phyloP scores from a whole-genome alignment of 345 rosid species.

The Populus tremula region DNA sequence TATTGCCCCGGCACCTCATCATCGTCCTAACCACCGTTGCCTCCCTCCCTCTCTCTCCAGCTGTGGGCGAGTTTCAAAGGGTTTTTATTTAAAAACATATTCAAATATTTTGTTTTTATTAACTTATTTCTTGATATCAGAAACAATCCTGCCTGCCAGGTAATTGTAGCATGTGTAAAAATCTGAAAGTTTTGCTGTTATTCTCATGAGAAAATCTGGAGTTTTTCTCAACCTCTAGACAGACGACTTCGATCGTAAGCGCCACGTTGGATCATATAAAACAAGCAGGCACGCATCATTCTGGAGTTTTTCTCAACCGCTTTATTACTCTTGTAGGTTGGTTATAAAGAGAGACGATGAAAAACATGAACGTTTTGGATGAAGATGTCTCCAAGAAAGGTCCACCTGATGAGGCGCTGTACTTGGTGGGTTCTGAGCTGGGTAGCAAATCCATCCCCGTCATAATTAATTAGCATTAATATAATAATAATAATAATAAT shows the following conservation, averaged over 20 bases:
- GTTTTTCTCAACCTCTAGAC: too few relatives aligned
- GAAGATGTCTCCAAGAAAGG: background rate
- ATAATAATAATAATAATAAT: too few relatives aligned
- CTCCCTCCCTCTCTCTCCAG: background rate
- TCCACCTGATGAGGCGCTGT: background rate
- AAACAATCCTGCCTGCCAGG: too few relatives aligned
- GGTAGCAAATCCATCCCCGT: background rate
- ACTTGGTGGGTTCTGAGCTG: background rate
- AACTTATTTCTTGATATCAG: too few relatives aligned
- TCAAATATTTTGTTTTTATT: too few relatives aligned
- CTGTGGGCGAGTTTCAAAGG: background rate
- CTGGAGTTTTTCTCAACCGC: background rate
- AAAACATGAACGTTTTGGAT: background rate
- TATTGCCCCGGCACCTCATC: background rate
- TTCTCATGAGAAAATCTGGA: too few relatives aligned
- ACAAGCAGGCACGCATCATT: background rate
- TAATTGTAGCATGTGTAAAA: too few relatives aligned
- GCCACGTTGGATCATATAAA: too few relatives aligned
- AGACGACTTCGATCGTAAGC: too few relatives aligned
- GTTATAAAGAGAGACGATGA: background rate
- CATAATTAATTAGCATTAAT: background rate
- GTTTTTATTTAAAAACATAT: too few relatives aligned
- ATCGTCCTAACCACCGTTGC: background rate
- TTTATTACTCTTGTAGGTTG: background rate
- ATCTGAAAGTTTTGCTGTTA: too few relatives aligned